Conservation (phyloP, 805 yeast species). For the Nakazawaea peltata region DNA sequence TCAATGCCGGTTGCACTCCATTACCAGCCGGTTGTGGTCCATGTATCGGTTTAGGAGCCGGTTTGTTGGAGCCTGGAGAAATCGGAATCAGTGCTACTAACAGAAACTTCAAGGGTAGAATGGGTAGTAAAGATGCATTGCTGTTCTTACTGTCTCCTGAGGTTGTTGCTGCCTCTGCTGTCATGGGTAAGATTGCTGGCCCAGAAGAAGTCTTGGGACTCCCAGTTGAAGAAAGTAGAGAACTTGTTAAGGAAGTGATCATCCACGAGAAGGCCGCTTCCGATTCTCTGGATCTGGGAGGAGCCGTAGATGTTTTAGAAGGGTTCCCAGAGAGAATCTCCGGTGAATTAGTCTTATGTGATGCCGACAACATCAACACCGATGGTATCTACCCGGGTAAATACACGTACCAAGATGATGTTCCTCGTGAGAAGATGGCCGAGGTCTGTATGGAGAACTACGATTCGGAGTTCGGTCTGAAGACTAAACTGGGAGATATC, state of each 20-base stretch:
- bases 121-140: constrained; percentile 95
- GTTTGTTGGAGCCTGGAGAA: constrained; percentile 89
- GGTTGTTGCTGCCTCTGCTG: constrained; percentile 97
- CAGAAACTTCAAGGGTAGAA: constrained; percentile 97
- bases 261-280: constrained; percentile 21
- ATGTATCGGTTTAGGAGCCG: constrained; percentile 95
- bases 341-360: constrained; percentile 93
- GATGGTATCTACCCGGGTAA: constrained; percentile 99
- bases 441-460: constrained; percentile 99
- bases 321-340: constrained; percentile 87
- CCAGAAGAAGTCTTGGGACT: constrained; percentile 77
- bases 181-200: constrained; percentile 88
- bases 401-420: constrained; percentile 97
- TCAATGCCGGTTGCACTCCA: constrained; percentile 91
- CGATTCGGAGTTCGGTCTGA: constrained; percentile 77
- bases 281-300: constrained; percentile 19
- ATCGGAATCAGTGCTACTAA: constrained; percentile 98
- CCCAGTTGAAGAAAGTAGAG: constrained; percentile 36
- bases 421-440: constrained; percentile 92
- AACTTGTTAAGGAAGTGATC: constrained; percentile 36
- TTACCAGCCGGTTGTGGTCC: constrained; percentile 99
- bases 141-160: constrained; percentile 97
- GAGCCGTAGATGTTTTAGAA: constrained; percentile 68
- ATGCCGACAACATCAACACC: constrained; percentile 94
- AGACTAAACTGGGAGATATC: constrained; percentile 83